Evolutionary conservation across 805 yeast species (phyloP), one percentile per base, ranked within the genome.

Genomic region (Starmerella vaccinii): DNA sequence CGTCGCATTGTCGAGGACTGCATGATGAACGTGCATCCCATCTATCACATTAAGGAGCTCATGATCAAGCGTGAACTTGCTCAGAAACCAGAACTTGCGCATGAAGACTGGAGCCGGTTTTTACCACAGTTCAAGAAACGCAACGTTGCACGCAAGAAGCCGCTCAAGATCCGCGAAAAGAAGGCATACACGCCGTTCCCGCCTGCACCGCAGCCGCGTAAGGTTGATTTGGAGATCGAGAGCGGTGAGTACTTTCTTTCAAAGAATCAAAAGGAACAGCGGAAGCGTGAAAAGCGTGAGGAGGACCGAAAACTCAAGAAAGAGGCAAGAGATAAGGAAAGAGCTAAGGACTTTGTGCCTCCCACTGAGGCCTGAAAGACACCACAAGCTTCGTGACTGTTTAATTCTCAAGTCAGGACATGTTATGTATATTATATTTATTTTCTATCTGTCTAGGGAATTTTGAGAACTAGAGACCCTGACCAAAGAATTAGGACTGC

Each of bases 151-250:
- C 81, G 98, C 64, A 84, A 84, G 82, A 82, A 82, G 75, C 84
- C 92, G 54, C 79, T 76, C 68, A 79, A 77, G 66, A 71, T 76
- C 62, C 77, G 77, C 73, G 76, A 68, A 55, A 75, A 76, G 75
- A 89, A 82, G 69, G 81, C 79, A 3, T 90, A 90, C 77, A 92
- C 98, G 30, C 97, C 98, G 65, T 92, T 92, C 88, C 98, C 98
- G 71, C 97, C 98, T 61, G 84, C 86, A 47, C 98, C 86, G 70
- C 78, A 80, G 59, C 98, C 97, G 64, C 83, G 97, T 74, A 89
- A 92, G 84, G 75, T 92, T 68, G 98, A 92, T 77, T 72, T 89
- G 66, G 95, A 88, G 72, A 88, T 92, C 68, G 98, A 92, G 69
- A 81, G 94, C 73, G 98, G 98, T 78, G 98, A 92, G 68, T 92